Evolutionary conservation across 1,284 basidiomycete species (phyloP).

Genomic region (Mycena sp.): DNA sequence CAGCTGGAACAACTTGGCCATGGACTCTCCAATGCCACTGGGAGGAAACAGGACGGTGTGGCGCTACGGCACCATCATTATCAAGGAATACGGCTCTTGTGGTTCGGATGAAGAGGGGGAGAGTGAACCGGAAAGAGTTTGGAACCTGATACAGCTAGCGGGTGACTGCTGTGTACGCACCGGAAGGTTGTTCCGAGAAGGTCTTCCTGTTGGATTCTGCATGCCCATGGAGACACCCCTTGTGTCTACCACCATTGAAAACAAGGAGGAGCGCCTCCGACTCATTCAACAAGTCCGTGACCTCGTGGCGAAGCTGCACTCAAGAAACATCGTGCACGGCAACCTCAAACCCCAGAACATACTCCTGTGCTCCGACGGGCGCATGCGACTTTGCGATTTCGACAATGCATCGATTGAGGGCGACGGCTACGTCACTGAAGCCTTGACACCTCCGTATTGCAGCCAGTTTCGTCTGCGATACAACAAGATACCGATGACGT

Average conservation of each 20-base stretch:
- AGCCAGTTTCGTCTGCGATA: not conserved
- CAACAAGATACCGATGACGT: constrained; percentile 8
- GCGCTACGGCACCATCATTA: no score
- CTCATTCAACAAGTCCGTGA: constrained; percentile 11
- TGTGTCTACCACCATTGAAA: not conserved
- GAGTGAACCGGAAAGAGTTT: not conserved
- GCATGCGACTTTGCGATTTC: constrained; percentile 22
- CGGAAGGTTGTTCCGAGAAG: not conserved
- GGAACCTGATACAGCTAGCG: constrained; percentile 9
- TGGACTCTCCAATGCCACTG: no score
- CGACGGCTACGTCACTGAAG: not conserved
- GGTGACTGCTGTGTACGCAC: constrained; percentile 9
- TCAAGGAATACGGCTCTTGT: no score
- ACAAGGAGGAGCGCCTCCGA: not conserved
- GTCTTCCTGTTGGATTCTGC: not conserved
- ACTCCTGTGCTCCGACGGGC: constrained; percentile 18
- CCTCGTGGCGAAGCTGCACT: constrained; percentile 1
- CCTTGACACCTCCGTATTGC: constrained; percentile 11
- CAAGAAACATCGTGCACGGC: constrained; percentile 8
- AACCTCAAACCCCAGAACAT: constrained; percentile 26
- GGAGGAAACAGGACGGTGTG: no score
- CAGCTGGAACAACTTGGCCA: no score
- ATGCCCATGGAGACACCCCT: constrained; percentile 10
- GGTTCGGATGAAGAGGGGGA: no score
- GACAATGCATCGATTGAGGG: constrained; percentile 16